Evolutionary conservation across 139 green algal species (phyloP).

Genomic region (Limnomonas spitsbergensis): DNA sequence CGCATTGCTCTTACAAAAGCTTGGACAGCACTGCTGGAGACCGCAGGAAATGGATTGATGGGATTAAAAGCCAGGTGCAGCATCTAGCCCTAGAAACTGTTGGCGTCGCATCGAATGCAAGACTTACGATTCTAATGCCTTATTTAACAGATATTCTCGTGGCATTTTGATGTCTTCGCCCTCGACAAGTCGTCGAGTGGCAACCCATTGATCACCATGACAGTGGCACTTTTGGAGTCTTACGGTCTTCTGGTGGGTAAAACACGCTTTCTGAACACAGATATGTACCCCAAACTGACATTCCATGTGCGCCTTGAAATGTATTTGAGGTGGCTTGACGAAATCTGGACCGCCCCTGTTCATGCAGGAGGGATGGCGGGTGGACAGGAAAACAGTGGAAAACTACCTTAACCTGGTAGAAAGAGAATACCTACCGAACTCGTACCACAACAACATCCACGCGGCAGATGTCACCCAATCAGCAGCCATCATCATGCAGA

Average conservation of each 20-base stretch:
- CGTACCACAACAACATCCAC: conserved; percentile 71
- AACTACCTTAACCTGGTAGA: conserved; percentile 48
- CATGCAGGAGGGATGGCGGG: conserved; percentile 53
- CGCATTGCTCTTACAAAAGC: background rate
- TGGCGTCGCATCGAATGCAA: background rate
- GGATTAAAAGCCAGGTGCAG: conserved; percentile 4
- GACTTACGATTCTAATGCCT: background rate
- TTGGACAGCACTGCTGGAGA: background rate
- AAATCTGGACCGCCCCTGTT: too few relatives aligned
- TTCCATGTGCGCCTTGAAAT: too few relatives aligned
- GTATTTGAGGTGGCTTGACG: too few relatives aligned
- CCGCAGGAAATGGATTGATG: conserved; percentile 2
- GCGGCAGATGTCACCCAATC: conserved; percentile 67
- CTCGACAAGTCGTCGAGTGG: conserved; percentile 19
- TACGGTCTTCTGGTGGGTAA: conserved; percentile 51
- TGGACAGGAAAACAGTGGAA: conserved; percentile 48
- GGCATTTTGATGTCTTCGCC: conserved; percentile 60
- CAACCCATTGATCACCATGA: conserved; percentile 44
- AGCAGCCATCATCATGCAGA: conserved; percentile 48
- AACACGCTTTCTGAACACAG: too few relatives aligned
- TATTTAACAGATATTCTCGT: conserved; percentile 44
- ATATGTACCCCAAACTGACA: too few relatives aligned
- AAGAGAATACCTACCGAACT: conserved; percentile 46
- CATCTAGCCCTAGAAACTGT: background rate
- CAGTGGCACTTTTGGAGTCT: conserved; percentile 46